phyloP scores from a whole-genome alignment of 2,329 filamentous ascomycete genomes.

The Exophiala alcalophila region DNA sequence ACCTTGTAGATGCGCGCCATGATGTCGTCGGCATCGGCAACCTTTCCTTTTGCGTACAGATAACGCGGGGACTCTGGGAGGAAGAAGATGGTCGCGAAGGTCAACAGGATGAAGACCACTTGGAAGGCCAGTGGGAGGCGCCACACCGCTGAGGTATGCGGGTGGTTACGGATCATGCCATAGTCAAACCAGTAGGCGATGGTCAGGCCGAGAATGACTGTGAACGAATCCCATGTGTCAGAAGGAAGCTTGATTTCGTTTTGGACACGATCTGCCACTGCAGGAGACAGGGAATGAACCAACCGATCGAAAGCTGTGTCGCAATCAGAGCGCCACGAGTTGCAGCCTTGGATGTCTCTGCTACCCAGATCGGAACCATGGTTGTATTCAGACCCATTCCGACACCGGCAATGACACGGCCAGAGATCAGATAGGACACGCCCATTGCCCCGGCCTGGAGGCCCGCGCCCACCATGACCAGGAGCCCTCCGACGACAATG shows the following conservation, averaged over 20 bases:
- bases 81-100: slow-evolving; percentile 36
- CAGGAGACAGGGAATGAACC: too few species aligned
- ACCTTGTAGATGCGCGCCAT: slow-evolving; percentile 22
- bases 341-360: slow-evolving; percentile 16
- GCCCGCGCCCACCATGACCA: slow-evolving; percentile 44
- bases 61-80: slow-evolving; percentile 39
- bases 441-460: slow-evolving; percentile 34
- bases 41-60: slow-evolving; percentile 15
- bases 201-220: slow-evolving; percentile 13
- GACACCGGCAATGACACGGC: slow-evolving; percentile 26
- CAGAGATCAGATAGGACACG: slow-evolving; percentile 26
- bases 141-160: slow-evolving; percentile 28
- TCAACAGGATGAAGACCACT: slow-evolving; percentile 42
- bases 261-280: too few species aligned
- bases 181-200: slow-evolving; percentile 25
- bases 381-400: slow-evolving; percentile 22
- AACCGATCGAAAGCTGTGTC: slow-evolving; percentile 17
- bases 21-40: slow-evolving; percentile 18
- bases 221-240: too few species aligned
- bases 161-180: slow-evolving; percentile 17
- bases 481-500: slow-evolving; percentile 56
- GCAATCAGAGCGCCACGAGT: slow-evolving; percentile 22
- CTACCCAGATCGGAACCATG: slow-evolving; percentile 23
- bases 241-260: too few species aligned
- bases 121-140: slow-evolving; percentile 51